Evolutionary conservation across 192 early-diverging fungal species (phyloP).

Genomic region (Funneliformis mosseae): DNA sequence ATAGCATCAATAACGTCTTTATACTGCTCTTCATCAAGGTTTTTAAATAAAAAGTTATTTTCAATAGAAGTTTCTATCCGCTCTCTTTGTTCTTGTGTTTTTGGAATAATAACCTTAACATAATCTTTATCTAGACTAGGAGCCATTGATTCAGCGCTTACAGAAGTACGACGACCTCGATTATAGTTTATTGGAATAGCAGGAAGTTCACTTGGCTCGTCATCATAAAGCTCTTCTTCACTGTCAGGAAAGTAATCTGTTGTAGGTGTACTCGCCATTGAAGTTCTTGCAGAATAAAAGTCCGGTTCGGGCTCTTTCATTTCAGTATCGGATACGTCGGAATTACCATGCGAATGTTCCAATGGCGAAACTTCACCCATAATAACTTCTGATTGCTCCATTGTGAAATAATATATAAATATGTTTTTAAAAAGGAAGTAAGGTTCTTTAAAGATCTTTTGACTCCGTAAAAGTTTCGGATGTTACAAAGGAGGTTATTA

Average conservation of each 20-base stretch:
- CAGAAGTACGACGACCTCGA: conserved; percentile 89
- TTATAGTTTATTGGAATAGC: conserved; percentile 70
- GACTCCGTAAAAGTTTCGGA: no score
- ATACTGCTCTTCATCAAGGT: conserved; percentile 94
- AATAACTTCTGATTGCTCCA: neutral
- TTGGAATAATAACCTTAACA: conserved; percentile 85
- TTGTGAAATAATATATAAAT: neutral
- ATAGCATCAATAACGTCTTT: conserved; percentile 95
- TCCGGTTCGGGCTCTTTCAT: conserved; percentile 43
- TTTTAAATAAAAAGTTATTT: conserved; percentile 92
- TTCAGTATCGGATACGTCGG: conserved; percentile 17
- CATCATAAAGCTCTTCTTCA: conserved; percentile 61
- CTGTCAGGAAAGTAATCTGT: conserved; percentile 54
- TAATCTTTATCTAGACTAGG: conserved; percentile 81
- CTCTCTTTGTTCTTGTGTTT: conserved; percentile 80
- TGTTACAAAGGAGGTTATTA: no score
- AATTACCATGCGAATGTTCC: neutral
- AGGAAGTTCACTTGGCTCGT: conserved; percentile 64
- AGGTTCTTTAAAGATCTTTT: neutral
- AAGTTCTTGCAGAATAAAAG: conserved; percentile 41
- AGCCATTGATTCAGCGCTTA: conserved; percentile 96
- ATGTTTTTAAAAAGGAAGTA: neutral
- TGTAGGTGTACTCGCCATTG: conserved; percentile 43
- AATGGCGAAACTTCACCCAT: neutral
- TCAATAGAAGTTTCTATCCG: conserved; percentile 81